These are phyloP conservation scores for Diplodia scrobiculata DNA, from an alignment of 2,329 filamentous ascomycete genomes.

Conservation along the genomic window DNA sequence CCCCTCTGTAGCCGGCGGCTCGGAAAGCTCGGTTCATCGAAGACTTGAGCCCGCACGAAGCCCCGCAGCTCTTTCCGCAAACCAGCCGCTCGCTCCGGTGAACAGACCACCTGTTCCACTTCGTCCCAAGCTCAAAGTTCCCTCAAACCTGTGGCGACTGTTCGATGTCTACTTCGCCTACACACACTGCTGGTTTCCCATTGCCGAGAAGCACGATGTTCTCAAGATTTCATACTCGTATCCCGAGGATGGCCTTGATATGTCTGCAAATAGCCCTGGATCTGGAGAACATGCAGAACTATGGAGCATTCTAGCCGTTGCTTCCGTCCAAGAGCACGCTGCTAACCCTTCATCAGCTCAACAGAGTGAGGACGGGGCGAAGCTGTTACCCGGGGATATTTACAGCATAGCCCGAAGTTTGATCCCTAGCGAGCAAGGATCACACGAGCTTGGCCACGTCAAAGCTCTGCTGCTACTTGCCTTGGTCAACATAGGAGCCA, in stretches of 20 bases:
- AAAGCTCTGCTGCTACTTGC: slow-evolving; percentile 55
- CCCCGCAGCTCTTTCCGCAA: slow-evolving; percentile 7
- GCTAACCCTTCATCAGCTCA: slow-evolving; percentile 17
- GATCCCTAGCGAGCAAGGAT: slow-evolving; percentile 39
- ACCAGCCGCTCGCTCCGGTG: slow-evolving; percentile 1
- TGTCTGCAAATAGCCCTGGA: slow-evolving; percentile 34
- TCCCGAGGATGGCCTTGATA: slow-evolving; percentile 48
- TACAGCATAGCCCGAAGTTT: slow-evolving; percentile 39
- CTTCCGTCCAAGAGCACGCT: slow-evolving; percentile 39
- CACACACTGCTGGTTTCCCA: slow-evolving; percentile 75
- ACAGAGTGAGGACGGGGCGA: slow-evolving; percentile 15
- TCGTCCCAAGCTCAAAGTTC: slow-evolving; percentile 46
- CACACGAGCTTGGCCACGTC: slow-evolving; percentile 46
- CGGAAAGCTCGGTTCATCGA: slow-evolving; percentile 14
- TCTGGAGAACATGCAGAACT: slow-evolving; percentile 49
- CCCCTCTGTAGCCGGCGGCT: slow-evolving; percentile 8
- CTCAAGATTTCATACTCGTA: slow-evolving; percentile 61
- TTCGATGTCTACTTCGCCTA: slow-evolving; percentile 75
- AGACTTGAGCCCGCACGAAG: slow-evolving; percentile 2
- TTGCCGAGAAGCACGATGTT: slow-evolving; percentile 67
- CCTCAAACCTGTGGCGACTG: slow-evolving; percentile 60
- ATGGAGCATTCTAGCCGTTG: slow-evolving; percentile 51
- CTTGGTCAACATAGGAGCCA: slow-evolving; percentile 63
- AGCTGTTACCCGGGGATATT: slow-evolving; percentile 33
- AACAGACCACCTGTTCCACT: slow-evolving; percentile 4